Evolutionary conservation across 768 basidiomycete species (phyloP).

Genomic region (Pleurotus tuoliensis): DNA sequence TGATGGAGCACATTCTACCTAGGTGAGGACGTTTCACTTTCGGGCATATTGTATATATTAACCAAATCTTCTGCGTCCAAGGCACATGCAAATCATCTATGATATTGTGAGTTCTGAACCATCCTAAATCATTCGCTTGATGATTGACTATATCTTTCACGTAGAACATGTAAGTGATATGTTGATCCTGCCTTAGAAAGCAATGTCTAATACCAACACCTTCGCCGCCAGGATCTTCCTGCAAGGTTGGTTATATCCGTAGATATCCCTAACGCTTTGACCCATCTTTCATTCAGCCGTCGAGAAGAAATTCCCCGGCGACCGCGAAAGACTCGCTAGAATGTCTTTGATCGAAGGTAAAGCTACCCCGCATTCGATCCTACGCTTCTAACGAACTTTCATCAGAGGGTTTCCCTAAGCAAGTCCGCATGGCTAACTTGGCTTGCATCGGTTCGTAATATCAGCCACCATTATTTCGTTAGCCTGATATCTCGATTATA

Average conservation of each 20-base stretch:
- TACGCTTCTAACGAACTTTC: background rate
- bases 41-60: background rate
- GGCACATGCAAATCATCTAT: constrained; percentile 90
- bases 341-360: constrained; percentile 92
- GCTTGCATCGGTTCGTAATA: constrained; percentile 70
- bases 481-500: constrained; percentile 15
- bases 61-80: constrained; percentile 10
- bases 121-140: background rate
- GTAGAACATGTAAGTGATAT: constrained; percentile 45
- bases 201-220: background rate
- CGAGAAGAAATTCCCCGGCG: constrained; percentile 86
- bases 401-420: constrained; percentile 79
- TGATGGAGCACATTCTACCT: constrained; percentile 83
- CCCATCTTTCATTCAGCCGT: constrained; percentile 49
- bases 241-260: constrained; percentile 44
- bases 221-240: constrained; percentile 49
- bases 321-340: constrained; percentile 70
- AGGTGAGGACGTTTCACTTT: constrained; percentile 35
- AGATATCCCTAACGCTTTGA: background rate
- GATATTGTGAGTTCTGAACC: constrained; percentile 61
- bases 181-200: background rate
- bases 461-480: constrained; percentile 6
- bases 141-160: background rate
- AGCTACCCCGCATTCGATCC: background rate
- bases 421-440: constrained; percentile 87